Base-by-base conservation (phyloP, 2,329 filamentous ascomycete species). In the Paraphaeosphaeria minitans region DNA sequence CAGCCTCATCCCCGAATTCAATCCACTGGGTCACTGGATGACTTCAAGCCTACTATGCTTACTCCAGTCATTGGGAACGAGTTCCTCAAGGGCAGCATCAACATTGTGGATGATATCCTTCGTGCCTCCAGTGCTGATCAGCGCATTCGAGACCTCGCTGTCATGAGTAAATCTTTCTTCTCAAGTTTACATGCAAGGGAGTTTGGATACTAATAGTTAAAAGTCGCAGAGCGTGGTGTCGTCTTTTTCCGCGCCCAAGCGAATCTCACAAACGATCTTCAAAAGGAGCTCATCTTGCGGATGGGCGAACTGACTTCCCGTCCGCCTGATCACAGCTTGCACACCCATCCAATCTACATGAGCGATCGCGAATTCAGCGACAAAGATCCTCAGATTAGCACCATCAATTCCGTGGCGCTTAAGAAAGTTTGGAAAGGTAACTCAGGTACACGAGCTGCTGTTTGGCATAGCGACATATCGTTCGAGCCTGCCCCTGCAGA, bases 401-500 rank as follows among this genome's bases (percentile, higher is more conserved):
- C 72, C 19, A 78, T 79, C 58, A 74, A 69, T 60, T 77, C 75
- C 12, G 69, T 72, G 47, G 67, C 73, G 31, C 7, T 13, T 7
- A 35, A 35, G 13, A 7, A 35, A 13, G 7, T 35, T 7, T 53
- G 60, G 0, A 59, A 62, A 22, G 57, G 69, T 67, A 56, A 84
- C 84, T 74, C 75, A 78, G 16, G 76, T 6, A n/a, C n/a, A n/a
- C n/a, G n/a, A n/a, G n/a, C n/a, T n/a, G n/a, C n/a, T n/a, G n/a
- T n/a, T n/a, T 88, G 86, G 85, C 85, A 88, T 69, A 75, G 70
- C 12, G 77, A 79, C 53, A 88, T 89, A 63, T 81, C 83, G 0
- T 89, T 88, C 58, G 87, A 90, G 75, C 82, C 82, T 0, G 76
- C 84, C 7, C 87, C 87, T 0, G 81, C 81, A 16, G 87, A 89